Evolutionary conservation across 1,284 basidiomycete genomes (phyloP).

Genomic region (Pyrrhoderma lamaoense): DNA sequence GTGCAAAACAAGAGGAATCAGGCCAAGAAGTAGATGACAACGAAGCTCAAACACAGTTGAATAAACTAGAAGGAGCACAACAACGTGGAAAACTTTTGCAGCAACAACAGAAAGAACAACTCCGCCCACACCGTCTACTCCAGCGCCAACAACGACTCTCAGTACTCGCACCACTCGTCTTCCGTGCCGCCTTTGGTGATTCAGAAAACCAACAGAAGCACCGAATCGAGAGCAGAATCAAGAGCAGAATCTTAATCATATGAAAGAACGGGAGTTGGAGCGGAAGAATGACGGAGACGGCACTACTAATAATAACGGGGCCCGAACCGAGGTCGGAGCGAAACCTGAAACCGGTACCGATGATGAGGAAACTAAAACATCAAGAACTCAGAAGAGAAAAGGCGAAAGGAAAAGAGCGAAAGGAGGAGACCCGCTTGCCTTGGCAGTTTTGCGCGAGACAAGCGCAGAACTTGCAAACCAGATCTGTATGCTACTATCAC

Average conservation of each 20-base stretch:
- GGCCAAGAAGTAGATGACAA: neutral
- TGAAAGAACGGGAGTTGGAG: too few species aligned
- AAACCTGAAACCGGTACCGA: too few species aligned
- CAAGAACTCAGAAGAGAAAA: neutral
- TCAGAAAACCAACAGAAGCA: too few species aligned
- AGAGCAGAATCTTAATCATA: too few species aligned
- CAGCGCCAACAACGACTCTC: slow-evolving; percentile 68
- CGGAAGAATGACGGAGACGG: too few species aligned
- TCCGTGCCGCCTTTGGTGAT: slow-evolving; percentile 61
- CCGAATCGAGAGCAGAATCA: too few species aligned
- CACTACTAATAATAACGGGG: too few species aligned
- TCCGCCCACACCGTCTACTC: slow-evolving; percentile 32
- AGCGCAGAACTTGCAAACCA: slow-evolving; percentile 53
- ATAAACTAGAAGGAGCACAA: too few species aligned
- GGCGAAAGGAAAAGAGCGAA: neutral
- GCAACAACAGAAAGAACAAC: slow-evolving; percentile 16
- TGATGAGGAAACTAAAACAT: too few species aligned
- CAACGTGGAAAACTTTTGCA: neutral
- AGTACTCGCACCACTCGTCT: slow-evolving; percentile 63
- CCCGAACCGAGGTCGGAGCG: too few species aligned
- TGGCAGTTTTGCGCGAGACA: slow-evolving; percentile 45
- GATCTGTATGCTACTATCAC: slow-evolving; percentile 46
- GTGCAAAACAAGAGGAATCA: too few species aligned
- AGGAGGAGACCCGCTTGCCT: slow-evolving; percentile 45
- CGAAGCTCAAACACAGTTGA: too few species aligned